Base-by-base conservation (phyloP, 2,329 filamentous ascomycete species). In the Ascochyta rabiei region DNA sequence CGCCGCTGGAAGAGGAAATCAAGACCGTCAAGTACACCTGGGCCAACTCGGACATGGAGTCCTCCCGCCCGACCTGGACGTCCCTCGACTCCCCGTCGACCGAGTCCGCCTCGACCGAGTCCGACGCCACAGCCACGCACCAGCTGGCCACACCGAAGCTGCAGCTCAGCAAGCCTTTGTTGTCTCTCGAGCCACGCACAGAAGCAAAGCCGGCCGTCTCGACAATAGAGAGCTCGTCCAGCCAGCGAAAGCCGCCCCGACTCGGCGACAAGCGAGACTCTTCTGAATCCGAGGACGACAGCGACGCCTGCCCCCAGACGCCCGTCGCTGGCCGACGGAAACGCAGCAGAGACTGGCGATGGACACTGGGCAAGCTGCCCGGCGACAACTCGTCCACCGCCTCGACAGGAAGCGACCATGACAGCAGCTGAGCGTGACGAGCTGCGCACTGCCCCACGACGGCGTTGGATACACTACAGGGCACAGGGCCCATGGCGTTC, bases 1-100 rank as follows among this genome's bases (percentile, higher is more conserved):
- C 75, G 12, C 80, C 82, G 16, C 68, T 86, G 23, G 83, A 84
- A 40, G 84, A 87, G 66, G 83, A 85, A 52, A 85, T 87, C 62
- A 78, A 77, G 58, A 87, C 79, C 2, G 77, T 79, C 35, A 79
- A 75, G 52, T 87, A 84, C 70, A 82, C 80, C 5, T 72, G 81
- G 47, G 80, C 80, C 33, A 83, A 86, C 60, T 82, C 81, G 0
- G 84, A 87, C 66, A 72, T 86, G 10, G 72, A 78, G 7, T 75
- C 78, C 42, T 75, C 80, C 5, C 66, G 66, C 24, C 75, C 69
- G 8, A 69, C 74, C 9, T 56, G 71, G 18, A 64, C 66, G 4
- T 67, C 70, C 2, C 57, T 56, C 15, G 41, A 50, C 2, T 56
- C 53, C 4, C 30, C 53, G 10, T 51, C 48, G 47, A 56, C 63